Base-by-base conservation (phyloP, 2,329 filamentous ascomycete species). In the Beauveria sp. region DNA sequence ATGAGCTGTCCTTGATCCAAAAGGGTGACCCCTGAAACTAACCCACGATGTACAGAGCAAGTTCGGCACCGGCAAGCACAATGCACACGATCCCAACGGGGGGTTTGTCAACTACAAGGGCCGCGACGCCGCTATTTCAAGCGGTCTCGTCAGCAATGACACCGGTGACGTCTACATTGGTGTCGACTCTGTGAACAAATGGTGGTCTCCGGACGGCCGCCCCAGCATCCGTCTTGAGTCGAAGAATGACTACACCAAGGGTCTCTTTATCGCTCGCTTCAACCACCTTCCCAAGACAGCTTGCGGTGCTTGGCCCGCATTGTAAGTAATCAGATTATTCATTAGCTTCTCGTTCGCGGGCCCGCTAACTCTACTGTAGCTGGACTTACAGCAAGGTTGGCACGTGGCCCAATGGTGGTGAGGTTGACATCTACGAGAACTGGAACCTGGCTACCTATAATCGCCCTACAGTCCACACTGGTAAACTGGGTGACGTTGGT, bases 271-370 rank as follows among this genome's bases (percentile, higher is more conserved):
- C 49, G 78, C 87, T 50, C 85, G 90, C 69, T 83, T 91, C 65
- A 78, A 76, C 16, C 87, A 91, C 67, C 85, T 92, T 75, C 88
- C 89, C 34, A 78, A 77, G 60, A 79, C 81, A 10, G 76, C 79
- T 49, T 91, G 89, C 67, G 88, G 89, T 56, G 79, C 82, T 8
- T 92, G 89, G 89, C 89, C 89, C 4, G 86, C 88, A 74, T 80
- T 87, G 79, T 84, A 75, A 73, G 75, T 46, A n/a, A 16, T 6
- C 14, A 16, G 2, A 46, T 14, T 12, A 22, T 22, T 1, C 6
- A 5, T 22, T 6, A 2, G 5, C 5, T 38, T 38, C 5, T 14
- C 34, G 12, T 38, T 14, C 12, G 12, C 30, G 5, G 12, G 18
- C 6, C 12, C 24, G 54, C 46, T 24, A 51, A 18, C 24, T 5